Evolutionary conservation across 2,329 filamentous ascomycete species (phyloP).

Genomic region (Pseudocercospora eumusae): DNA sequence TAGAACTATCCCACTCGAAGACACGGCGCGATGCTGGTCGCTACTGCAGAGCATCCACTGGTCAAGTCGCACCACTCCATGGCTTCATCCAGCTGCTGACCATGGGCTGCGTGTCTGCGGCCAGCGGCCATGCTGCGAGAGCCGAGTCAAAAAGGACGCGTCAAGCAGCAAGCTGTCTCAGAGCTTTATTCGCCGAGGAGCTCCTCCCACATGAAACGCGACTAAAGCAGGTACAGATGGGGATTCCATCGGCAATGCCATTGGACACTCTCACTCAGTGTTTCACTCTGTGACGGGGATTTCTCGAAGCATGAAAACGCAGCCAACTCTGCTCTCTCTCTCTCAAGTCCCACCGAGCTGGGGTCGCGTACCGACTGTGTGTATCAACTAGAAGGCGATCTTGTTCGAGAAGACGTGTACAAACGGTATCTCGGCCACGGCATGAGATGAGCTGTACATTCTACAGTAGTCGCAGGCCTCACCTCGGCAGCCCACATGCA

Average conservation of each 20-base stretch:
- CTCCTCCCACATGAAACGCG: not conserved
- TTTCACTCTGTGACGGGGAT: conserved; percentile 29
- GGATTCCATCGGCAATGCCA: conserved; percentile 4
- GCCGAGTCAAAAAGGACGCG: conserved; percentile 28
- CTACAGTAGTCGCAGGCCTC: not conserved
- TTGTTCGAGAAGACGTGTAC: conserved; percentile 23
- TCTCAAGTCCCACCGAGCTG: conserved; percentile 2
- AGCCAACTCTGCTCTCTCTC: not conserved
- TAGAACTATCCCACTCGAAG: not conserved
- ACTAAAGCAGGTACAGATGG: conserved; percentile 10
- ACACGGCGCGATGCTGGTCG: conserved; percentile 6
- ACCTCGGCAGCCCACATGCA: not conserved
- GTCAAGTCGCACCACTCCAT: conserved; percentile 20
- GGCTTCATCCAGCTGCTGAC: conserved; percentile 17
- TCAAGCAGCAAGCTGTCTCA: conserved; percentile 1
- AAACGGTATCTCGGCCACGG: not conserved
- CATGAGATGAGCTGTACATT: too few relatives aligned
- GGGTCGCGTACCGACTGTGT: conserved; percentile 11
- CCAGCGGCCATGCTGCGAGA: conserved; percentile 8
- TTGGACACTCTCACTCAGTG: conserved; percentile 11
- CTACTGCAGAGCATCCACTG: conserved; percentile 19
- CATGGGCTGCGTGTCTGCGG: conserved; percentile 14
- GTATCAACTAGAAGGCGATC: conserved; percentile 26
- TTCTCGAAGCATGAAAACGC: conserved; percentile 16
- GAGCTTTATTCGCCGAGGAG: not conserved